A percentile compares a stretch with the other conserved stretches of the same genome.
Evolutionary conservation across 2,329 filamentous ascomycete species (phyloP).

Genomic region (Dactylonectria macrodidyma): DNA sequence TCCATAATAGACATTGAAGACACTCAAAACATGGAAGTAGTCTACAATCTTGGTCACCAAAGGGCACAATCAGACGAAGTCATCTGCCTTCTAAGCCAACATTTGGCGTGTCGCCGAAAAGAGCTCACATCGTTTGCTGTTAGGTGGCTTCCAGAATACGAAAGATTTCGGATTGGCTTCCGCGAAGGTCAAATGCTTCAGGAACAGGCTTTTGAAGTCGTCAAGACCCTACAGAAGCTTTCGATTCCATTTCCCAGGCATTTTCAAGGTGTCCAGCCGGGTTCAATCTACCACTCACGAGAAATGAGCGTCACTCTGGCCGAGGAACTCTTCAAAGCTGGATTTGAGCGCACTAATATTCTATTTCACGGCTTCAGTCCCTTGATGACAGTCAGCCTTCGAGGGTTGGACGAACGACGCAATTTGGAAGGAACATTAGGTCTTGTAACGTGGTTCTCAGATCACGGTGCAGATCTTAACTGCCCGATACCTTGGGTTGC

Average conservation of each 20-base stretch:
- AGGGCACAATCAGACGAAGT: not conserved
- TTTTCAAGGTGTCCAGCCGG: not conserved
- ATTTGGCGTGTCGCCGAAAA: not conserved
- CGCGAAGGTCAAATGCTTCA: not conserved
- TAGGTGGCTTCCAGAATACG: not conserved
- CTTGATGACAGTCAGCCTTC: not conserved
- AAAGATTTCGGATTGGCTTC: not conserved
- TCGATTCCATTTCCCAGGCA: not conserved
- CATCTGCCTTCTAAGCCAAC: not conserved
- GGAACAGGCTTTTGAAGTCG: not conserved
- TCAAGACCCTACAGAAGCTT: not conserved
- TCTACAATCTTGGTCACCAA: not conserved
- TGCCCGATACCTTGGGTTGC: not conserved
- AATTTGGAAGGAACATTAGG: not conserved
- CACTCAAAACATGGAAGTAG: not conserved
- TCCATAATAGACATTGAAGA: not conserved
- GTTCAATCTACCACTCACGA: not conserved
- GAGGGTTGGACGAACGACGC: not conserved
- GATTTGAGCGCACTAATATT: not conserved
- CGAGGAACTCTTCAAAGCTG: not conserved
- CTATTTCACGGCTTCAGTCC: not conserved
- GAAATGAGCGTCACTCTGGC: not conserved
- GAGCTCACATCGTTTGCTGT: not conserved
- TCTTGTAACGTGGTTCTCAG: not conserved
- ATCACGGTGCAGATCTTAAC: not conserved